Percentiles rank a stretch among this genome's conserved stretches.
phyloP scores from a whole-genome alignment of 495 filamentous ascomycete genomes.

The Annulohypoxylon moriforme region DNA sequence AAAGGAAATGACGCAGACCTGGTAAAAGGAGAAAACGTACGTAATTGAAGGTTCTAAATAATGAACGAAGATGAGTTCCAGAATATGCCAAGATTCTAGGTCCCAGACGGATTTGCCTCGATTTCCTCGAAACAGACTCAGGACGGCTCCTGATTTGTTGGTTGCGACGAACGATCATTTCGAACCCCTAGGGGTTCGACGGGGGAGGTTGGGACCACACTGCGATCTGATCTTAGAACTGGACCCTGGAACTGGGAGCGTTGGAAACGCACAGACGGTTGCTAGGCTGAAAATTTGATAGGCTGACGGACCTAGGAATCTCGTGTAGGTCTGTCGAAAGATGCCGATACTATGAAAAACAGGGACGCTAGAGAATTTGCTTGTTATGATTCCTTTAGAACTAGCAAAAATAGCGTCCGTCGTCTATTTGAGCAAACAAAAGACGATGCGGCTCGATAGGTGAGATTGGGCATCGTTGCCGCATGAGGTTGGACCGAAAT shows the following conservation, averaged over 20 bases:
- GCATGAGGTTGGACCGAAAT: constrained; percentile 35
- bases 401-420: constrained; percentile 9
- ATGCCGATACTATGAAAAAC: constrained; percentile 21
- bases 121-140: constrained; percentile 43
- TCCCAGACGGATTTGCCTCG: constrained; percentile 42
- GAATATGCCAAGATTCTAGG: constrained; percentile 46
- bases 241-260: constrained; percentile 38
- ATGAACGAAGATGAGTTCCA: constrained; percentile 42
- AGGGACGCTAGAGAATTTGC: background rate
- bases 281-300: constrained; percentile 36
- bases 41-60: constrained; percentile 33
- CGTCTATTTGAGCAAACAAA: constrained; percentile 22
- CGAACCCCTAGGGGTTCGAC: constrained; percentile 40
- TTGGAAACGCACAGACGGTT: constrained; percentile 31
- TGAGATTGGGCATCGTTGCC: constrained; percentile 29
- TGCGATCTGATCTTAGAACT: constrained; percentile 41
- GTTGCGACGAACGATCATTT: constrained; percentile 40
- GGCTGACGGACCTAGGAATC: constrained; percentile 21
- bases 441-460: constrained; percentile 30
- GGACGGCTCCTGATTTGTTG: constrained; percentile 38
- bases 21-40: constrained; percentile 43
- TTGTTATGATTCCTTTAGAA: constrained; percentile 6
- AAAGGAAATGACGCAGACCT: constrained; percentile 45
- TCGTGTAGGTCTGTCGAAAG: constrained; percentile 19
- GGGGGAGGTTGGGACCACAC: constrained; percentile 35